Base-by-base conservation (phyloP, 192 early-diverging fungal species). In the Thamnidium elegans region DNA sequence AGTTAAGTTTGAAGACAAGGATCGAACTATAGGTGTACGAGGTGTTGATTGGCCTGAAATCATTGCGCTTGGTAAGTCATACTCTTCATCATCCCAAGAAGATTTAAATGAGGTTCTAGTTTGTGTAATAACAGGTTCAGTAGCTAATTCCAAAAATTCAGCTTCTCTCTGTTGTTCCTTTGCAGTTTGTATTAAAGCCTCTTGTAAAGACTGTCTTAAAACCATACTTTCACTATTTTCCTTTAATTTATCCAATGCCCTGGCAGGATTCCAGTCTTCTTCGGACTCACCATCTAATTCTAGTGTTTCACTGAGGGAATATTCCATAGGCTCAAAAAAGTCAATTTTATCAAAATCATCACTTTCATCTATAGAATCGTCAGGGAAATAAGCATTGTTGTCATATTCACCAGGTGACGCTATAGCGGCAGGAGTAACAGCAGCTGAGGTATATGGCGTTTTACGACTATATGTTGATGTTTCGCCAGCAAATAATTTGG, bases 361-460 rank as follows among this genome's bases (percentile, higher is more conserved):
- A 23, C 14, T 42, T 15, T 44, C 39, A 19, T 34, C 15, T 6
- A 1, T 56, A 36, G 17, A 14, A 17, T 64, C 17, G n/a, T 54
- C 15, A 17, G 15, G 15, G 17, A 48, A 48, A 39, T 39, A 39
- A 39, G 5, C 9, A 39, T 39, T 4, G 5, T 39, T 39, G 9
- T 39, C 36, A 10, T 9, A 39, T 39, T 39, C 36, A 17, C 17
- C 14, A 17, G 46, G 46, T 5, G 46, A 15, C 42, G 32, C 43
- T 30, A 17, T 39, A 23, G 10, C 15, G 2, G 50, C 63, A 53
- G 63, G 63, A 26, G 63, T 64, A 14, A 51, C 63, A 45, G 63
- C 63, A 7, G 63, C 63, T 2, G 63, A 64, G 8, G 63, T 64
- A 45, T 64, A 64, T 7, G 63, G 63, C 8, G 63, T 64, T 30